phyloP scores from a whole-genome alignment of 208 protist species.

The Phytomonas serpens region DNA sequence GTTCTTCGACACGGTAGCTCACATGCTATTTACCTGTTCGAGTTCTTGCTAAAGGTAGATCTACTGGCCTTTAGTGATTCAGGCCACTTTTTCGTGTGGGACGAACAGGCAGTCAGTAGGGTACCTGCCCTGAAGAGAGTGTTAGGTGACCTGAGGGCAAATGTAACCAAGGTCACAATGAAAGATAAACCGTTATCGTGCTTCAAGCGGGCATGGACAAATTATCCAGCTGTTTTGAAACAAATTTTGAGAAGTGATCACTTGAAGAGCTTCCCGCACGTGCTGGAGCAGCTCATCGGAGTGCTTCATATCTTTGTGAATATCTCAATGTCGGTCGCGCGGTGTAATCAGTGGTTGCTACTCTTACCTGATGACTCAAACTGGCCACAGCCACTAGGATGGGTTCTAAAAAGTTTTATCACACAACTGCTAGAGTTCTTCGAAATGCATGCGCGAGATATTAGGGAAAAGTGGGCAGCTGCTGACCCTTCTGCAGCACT shows the following conservation, averaged over 20 bases:
- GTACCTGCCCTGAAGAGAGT: neutral
- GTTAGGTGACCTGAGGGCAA: neutral
- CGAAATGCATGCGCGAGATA: neutral
- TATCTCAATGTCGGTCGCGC: neutral
- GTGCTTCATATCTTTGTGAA: conserved; percentile 2
- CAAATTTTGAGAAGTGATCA: neutral
- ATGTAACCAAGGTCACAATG: neutral
- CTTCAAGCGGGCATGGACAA: conserved; percentile 33
- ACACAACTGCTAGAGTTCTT: neutral
- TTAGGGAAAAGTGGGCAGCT: neutral
- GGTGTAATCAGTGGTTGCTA: neutral
- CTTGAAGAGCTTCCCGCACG: conserved; percentile 15
- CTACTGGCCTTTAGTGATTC: conserved; percentile 20
- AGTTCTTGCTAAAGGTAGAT: conserved; percentile 40
- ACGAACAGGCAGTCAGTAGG: conserved; percentile 1
- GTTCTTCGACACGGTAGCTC: conserved; percentile 21
- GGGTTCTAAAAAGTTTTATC: neutral
- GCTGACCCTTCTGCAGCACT: neutral
- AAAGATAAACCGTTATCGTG: conserved; percentile 7
- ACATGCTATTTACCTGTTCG: conserved; percentile 29
- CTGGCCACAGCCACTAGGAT: neutral
- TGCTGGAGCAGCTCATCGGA: conserved; percentile 10
- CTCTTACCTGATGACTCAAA: neutral
- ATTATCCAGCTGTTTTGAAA: conserved; percentile 14
- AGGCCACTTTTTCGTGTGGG: conserved; percentile 6